Conservation (phyloP, 164 flowering plant species). For the Echeveria elegans region DNA sequence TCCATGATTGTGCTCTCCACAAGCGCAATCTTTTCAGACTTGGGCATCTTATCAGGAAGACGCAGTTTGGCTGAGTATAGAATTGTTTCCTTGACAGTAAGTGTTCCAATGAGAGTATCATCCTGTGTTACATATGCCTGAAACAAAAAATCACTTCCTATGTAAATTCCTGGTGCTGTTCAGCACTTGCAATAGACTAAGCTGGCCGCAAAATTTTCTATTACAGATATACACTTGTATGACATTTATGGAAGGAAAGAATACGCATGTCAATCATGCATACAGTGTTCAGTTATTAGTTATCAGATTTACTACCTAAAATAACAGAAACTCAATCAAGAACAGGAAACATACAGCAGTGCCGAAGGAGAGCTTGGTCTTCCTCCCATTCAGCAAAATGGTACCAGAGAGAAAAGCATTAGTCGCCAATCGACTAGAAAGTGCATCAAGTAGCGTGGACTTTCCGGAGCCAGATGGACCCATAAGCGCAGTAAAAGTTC, state of each 20-base stretch:
- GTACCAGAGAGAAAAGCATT: constrained; percentile 80
- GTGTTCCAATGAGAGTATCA: constrained; percentile 74
- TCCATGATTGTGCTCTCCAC: constrained; percentile 78
- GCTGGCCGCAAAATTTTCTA: no score
- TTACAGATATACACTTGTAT: not conserved
- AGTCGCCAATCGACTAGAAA: constrained; percentile 72
- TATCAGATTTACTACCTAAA: not conserved
- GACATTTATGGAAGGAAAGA: not conserved
- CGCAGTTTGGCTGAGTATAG: constrained; percentile 72
- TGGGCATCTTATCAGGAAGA: constrained; percentile 70
- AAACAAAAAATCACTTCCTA: not conserved
- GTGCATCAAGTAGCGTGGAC: constrained; percentile 81
- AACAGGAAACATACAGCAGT: constrained; percentile 47
- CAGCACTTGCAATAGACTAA: no score
- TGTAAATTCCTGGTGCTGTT: no score
- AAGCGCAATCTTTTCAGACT: constrained; percentile 65
- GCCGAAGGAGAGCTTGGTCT: constrained; percentile 78
- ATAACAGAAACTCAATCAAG: not conserved
- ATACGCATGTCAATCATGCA: not conserved
- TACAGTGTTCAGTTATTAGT: not conserved
- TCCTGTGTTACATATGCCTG: constrained; percentile 99
- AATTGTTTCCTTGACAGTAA: constrained; percentile 84
- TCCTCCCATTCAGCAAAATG: constrained; percentile 72
- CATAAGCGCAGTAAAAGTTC: constrained; percentile 71
- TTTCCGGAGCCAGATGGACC: constrained; percentile 94